These are phyloP conservation scores for Linnemannia exigua DNA, from an alignment of 192 early-diverging fungal genomes.

Conservation along the genomic window DNA sequence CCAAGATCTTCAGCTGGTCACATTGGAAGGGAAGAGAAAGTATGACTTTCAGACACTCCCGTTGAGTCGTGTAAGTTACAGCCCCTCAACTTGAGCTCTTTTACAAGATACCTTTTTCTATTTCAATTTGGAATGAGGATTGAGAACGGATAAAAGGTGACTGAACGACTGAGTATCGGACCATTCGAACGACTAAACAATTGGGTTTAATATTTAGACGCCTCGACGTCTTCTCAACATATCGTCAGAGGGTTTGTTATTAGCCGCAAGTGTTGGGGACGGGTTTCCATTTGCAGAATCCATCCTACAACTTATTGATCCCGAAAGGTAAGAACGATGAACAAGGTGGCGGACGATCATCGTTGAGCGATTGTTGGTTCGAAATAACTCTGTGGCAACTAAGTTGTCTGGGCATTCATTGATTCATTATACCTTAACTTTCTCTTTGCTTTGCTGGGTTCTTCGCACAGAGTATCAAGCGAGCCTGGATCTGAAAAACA, in stretches of 20 bases:
- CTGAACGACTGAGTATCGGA: background rate
- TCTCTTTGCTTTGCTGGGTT: background rate
- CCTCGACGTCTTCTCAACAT: constrained; percentile 46
- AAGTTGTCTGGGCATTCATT: too few relatives aligned
- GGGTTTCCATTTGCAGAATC: constrained; percentile 41
- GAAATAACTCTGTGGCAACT: too few relatives aligned
- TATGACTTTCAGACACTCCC: constrained; percentile 20
- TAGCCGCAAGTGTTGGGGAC: constrained; percentile 29
- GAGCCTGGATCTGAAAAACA: constrained; percentile 21
- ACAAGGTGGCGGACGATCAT: background rate
- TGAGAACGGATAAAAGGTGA: background rate
- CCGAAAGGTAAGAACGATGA: constrained; percentile 12
- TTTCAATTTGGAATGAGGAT: background rate
- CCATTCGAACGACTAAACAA: background rate
- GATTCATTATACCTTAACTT: background rate
- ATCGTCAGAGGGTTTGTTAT: constrained; percentile 24
- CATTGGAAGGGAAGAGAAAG: constrained; percentile 18
- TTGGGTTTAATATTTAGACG: constrained; percentile 14
- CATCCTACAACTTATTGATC: constrained; percentile 29
- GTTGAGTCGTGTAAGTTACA: constrained; percentile 25
- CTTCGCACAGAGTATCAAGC: constrained; percentile 4
- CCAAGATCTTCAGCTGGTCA: constrained; percentile 37
- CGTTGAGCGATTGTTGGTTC: background rate
- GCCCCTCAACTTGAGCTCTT: background rate
- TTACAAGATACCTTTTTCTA: background rate